Base-by-base conservation (phyloP, 129 eudicot genomes). In the Apium graveolens region DNA sequence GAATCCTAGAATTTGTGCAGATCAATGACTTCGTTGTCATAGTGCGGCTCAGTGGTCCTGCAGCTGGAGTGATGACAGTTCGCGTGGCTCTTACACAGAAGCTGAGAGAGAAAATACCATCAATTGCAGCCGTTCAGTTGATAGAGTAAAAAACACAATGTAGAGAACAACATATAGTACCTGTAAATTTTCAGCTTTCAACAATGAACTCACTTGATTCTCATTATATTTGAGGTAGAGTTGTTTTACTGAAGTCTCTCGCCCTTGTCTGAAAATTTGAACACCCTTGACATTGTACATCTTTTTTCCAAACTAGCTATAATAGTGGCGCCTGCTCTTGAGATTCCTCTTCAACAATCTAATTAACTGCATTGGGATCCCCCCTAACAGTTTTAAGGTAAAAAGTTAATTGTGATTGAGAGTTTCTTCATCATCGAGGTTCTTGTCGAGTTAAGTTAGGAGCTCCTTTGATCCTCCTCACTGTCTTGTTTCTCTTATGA, bases 71-170 rank as follows among this genome's bases (percentile, higher is more conserved):
- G 63, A 91, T 89, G 98, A 91, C 98, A 0, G 98, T 93, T 24
- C 93, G 98, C 21, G 98, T 93, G 57, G 97, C 98, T 43, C 76
- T 93, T 62, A 85, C 97, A n/a, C 98, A 93, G 78, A 93, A 93
- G 75, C 77, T 93, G 84, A 86, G 93, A 85, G 98, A 93, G 53
- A 91, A 89, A 81, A 93, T 93, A 78, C 97, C 98, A 8, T 72
- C 87, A 75, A 93, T 91, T 80, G 88, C 96, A 4, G 87, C 96
- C 13, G 96, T 93, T 71, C 90, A 87, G 84, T 81, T 93, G 81
- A 81, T 89, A 83, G 98, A 90, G 21, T 93, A 80, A 86, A 18
- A 77, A 10, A 71, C 27, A 41, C 20, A 42, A 13, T 76, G 71
- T 77, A 75, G 37, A 49, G 41, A 80, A 76, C 34, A 37, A 5